These are phyloP conservation scores for Pinus tabuliformis DNA, from an alignment of 75 land plant genomes.

Conservation along the genomic window DNA sequence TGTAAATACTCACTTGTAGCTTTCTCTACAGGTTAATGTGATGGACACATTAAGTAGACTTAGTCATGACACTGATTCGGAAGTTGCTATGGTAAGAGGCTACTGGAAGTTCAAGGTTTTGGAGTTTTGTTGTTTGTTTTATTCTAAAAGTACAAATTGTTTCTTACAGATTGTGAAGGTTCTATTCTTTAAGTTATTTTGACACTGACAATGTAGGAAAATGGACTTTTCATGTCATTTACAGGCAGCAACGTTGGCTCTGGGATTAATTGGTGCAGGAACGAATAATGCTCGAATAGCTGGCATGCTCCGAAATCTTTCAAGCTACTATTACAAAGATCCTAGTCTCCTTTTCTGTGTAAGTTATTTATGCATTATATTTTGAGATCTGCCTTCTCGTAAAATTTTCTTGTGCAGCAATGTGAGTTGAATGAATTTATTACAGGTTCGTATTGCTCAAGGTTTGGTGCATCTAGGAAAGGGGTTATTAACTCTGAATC, in stretches of 20 bases:
- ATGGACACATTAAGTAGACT: constrained; percentile 98
- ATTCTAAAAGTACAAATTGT: neutral
- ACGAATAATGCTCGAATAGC: constrained; percentile 98
- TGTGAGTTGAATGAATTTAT: neutral
- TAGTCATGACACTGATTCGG: constrained; percentile 89
- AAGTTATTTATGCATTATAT: constrained; percentile 15
- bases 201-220: neutral
- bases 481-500: constrained; percentile 83
- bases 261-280: constrained; percentile 95
- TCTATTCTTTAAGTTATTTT: neutral
- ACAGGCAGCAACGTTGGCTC: constrained; percentile 85
- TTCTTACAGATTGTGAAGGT: neutral
- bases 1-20: neutral
- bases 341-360: constrained; percentile 96
- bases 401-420: neutral
- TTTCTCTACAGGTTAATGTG: constrained; percentile 75
- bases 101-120: neutral
- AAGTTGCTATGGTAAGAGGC: constrained; percentile 88
- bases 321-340: constrained; percentile 98
- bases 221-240: neutral
- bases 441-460: constrained; percentile 98
- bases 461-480: constrained; percentile 96
- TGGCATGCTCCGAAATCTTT: constrained; percentile 98
- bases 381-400: neutral
- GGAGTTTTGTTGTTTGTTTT: neutral